Percentiles rank a stretch among this genome's conserved stretches.
Conservation (phyloP, 352 stramenopile species). For the Globisporangium cederbergense region DNA sequence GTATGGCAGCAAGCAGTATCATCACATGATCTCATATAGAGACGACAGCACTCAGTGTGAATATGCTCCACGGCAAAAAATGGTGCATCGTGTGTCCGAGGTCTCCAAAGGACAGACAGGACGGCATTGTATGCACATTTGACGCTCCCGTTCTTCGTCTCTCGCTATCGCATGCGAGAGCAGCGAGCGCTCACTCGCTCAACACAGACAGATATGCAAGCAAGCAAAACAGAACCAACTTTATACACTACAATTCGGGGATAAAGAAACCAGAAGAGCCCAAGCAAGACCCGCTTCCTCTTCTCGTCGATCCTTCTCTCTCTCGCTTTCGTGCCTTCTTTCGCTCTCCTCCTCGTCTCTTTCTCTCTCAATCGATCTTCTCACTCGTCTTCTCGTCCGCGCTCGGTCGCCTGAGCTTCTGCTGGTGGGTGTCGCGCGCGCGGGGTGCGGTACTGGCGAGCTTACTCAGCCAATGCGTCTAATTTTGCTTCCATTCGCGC, state of each 20-base stretch:
- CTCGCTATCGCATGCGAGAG: background rate
- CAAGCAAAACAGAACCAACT: slow-evolving; percentile 18
- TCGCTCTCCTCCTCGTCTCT: slow-evolving; percentile 2
- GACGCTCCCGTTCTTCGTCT: background rate
- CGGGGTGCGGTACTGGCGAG: background rate
- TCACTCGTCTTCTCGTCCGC: background rate
- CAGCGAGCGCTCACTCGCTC: background rate
- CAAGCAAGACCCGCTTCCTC: slow-evolving; percentile 2
- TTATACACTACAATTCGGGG: slow-evolving; percentile 32
- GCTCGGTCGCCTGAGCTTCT: background rate
- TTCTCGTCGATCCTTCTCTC: background rate
- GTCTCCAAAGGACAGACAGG: background rate
- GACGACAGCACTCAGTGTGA: background rate
- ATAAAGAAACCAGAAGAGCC: slow-evolving; percentile 25
- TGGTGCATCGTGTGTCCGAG: background rate
- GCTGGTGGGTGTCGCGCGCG: background rate
- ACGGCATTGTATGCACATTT: background rate
- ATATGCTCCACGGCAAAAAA: background rate
- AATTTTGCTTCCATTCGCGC: slow-evolving; percentile 89
- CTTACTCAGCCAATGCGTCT: slow-evolving; percentile 77
- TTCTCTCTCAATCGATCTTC: slow-evolving; percentile 2
- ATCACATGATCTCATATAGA: background rate
- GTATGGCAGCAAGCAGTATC: no score
- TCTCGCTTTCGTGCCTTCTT: background rate
- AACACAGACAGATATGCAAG: background rate